A percentile compares a stretch with the other conserved stretches of the same genome.
These are phyloP conservation scores for Geosmithia flava DNA, from an alignment of 2,329 filamentous ascomycete species.

Conservation along the genomic window DNA sequence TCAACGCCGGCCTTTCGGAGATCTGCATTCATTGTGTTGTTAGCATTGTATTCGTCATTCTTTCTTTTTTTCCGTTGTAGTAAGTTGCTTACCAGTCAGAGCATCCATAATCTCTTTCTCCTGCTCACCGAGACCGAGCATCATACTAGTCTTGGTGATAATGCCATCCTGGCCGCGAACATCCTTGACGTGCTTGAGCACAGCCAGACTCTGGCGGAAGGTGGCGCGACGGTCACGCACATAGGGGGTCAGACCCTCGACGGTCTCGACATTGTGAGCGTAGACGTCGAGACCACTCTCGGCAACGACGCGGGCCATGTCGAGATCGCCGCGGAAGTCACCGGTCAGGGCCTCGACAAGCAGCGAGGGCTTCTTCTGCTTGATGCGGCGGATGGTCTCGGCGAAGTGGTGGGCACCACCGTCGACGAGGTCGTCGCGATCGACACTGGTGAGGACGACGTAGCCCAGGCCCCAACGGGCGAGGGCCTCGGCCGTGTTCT, in stretches of 20 bases:
- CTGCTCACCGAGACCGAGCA: slow-evolving; percentile 89
- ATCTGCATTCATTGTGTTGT: slow-evolving; percentile 30
- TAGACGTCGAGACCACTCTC: slow-evolving; percentile 87
- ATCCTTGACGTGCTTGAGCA: slow-evolving; percentile 72
- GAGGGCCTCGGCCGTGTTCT: slow-evolving; percentile 90
- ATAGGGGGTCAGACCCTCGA: slow-evolving; percentile 78
- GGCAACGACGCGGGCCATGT: slow-evolving; percentile 78
- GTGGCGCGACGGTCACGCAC: slow-evolving; percentile 84
- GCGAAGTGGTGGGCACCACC: slow-evolving; percentile 84
- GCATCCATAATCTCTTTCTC: slow-evolving; percentile 76
- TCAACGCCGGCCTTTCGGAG: slow-evolving; percentile 74
- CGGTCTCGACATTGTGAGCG: slow-evolving; percentile 94
- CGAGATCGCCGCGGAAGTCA: slow-evolving; percentile 74
- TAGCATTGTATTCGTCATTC: neutral
- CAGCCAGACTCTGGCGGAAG: slow-evolving; percentile 72
- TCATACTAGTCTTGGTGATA: slow-evolving; percentile 98
- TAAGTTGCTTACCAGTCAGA: slow-evolving; percentile 42
- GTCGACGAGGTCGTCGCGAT: slow-evolving; percentile 83
- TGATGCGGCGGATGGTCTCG: slow-evolving; percentile 89
- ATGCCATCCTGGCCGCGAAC: slow-evolving; percentile 54
- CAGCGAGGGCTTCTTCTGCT: slow-evolving; percentile 65
- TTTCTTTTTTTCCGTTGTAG: neutral
- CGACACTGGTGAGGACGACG: slow-evolving; percentile 85
- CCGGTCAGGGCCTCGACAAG: slow-evolving; percentile 78
- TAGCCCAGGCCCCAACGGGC: slow-evolving; percentile 90